These are phyloP conservation scores for Chaetoceros muelleri DNA, from an alignment of 108 stramenopile species.

Conservation along the genomic window DNA sequence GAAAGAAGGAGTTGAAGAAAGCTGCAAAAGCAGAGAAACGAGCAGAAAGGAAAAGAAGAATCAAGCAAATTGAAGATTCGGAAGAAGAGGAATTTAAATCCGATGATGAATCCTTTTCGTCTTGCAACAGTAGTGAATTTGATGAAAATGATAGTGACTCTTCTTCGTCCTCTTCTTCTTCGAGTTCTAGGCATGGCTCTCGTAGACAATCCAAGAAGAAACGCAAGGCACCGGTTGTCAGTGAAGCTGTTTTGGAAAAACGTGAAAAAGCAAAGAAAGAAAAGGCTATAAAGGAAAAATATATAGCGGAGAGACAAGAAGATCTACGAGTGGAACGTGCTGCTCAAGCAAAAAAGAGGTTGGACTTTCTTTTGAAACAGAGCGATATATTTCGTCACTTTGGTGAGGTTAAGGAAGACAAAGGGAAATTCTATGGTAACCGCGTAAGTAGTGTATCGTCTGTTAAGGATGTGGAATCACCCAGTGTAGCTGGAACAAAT, in stretches of 20 bases:
- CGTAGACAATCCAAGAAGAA: constrained; percentile 10
- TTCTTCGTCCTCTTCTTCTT: constrained; percentile 18
- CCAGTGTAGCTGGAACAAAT: not conserved
- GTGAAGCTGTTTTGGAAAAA: constrained; percentile 38
- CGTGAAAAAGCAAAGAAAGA: constrained; percentile 30
- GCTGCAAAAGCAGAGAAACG: constrained; percentile 30
- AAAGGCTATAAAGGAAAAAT: constrained; percentile 57
- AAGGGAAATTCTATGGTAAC: constrained; percentile 38
- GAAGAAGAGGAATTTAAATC: constrained; percentile 26
- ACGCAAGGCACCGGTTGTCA: constrained; percentile 16
- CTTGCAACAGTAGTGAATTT: constrained; percentile 5
- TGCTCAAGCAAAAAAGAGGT: constrained; percentile 71
- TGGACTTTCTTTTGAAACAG: constrained; percentile 92
- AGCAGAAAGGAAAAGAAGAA: constrained; percentile 13
- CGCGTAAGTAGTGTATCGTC: constrained; percentile 6
- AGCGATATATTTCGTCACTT: constrained; percentile 96
- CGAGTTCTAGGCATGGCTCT: constrained; percentile 24
- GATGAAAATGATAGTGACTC: constrained; percentile 23
- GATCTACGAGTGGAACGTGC: constrained; percentile 63
- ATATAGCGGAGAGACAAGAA: constrained; percentile 53
- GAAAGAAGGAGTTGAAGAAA: constrained; percentile 22
- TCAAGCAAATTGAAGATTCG: constrained; percentile 25
- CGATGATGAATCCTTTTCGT: constrained; percentile 20
- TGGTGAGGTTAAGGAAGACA: constrained; percentile 66
- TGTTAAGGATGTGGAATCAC: not conserved